These are phyloP conservation scores for Fusarium clavum DNA, from an alignment of 2,329 filamentous ascomycete genomes.

Conservation along the genomic window DNA sequence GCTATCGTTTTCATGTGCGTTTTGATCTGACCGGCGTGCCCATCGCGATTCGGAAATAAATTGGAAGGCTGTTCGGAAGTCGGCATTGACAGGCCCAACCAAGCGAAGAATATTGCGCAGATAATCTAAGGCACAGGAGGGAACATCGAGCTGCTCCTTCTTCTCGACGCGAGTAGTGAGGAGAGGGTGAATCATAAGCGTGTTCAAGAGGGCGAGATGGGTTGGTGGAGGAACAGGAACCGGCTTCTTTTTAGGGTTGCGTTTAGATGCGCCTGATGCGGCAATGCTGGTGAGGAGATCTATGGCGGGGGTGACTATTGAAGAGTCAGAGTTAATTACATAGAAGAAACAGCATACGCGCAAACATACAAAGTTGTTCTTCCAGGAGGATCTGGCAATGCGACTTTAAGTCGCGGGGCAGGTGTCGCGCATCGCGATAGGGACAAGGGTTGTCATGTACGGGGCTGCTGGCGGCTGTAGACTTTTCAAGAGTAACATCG, in stretches of 20 bases:
- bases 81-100: constrained; percentile 76
- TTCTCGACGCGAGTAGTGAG: constrained; percentile 79
- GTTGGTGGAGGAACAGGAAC: constrained; percentile 75
- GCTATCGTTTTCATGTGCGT: constrained; percentile 57
- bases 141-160: constrained; percentile 69
- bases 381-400: constrained; percentile 80
- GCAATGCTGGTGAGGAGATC: constrained; percentile 73
- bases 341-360: neutral
- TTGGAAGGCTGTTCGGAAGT: constrained; percentile 76
- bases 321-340: neutral
- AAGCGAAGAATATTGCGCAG: constrained; percentile 74
- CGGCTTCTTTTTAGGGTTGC: constrained; percentile 50
- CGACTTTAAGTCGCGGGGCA: constrained; percentile 73
- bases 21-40: constrained; percentile 50
- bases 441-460: constrained; percentile 46
- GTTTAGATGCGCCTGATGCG: constrained; percentile 60
- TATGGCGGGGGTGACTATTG: constrained; percentile 60
- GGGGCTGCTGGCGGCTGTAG: constrained; percentile 54
- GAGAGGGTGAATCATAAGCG: constrained; percentile 82
- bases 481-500: constrained; percentile 45
- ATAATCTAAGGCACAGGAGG: constrained; percentile 75
- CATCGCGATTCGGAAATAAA: constrained; percentile 62
- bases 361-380: constrained; percentile 73
- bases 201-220: constrained; percentile 81
- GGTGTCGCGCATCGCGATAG: constrained; percentile 65